Evolutionary conservation across 164 flowering plant genomes (phyloP).

Genomic region (Umbilicus rupestris): DNA sequence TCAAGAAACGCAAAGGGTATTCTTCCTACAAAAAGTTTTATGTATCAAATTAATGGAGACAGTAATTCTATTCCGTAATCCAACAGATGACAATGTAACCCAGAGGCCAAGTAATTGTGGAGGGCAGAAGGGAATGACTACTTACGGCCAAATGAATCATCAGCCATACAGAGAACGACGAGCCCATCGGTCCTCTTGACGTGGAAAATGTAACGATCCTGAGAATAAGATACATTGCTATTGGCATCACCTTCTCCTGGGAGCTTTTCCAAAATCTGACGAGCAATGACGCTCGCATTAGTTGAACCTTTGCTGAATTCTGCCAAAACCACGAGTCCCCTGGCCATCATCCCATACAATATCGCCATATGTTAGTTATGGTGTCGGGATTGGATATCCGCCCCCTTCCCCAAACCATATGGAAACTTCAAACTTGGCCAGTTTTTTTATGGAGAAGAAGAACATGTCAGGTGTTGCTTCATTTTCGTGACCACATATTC

Average conservation of each 20-base stretch:
- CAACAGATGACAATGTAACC: too few relatives aligned
- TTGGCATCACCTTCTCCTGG: slow-evolving; percentile 43
- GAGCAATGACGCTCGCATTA: slow-evolving; percentile 56
- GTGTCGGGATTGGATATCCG: neutral
- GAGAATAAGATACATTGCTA: slow-evolving; percentile 60
- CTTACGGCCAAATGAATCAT: slow-evolving; percentile 58
- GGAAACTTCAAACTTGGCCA: neutral
- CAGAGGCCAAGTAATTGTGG: neutral
- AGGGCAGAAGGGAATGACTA: neutral
- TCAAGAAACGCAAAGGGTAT: slow-evolving; percentile 90
- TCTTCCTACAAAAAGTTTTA: slow-evolving; percentile 58
- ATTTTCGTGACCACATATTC: slow-evolving; percentile 16
- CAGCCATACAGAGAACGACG: slow-evolving; percentile 85
- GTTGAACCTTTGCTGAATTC: slow-evolving; percentile 54
- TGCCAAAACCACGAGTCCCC: slow-evolving; percentile 70
- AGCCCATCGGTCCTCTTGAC: slow-evolving; percentile 80
- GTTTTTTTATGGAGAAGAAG: neutral
- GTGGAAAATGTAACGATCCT: slow-evolving; percentile 78
- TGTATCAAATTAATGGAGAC: neutral
- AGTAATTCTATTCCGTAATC: neutral
- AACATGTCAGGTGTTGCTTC: neutral
- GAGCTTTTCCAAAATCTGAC: slow-evolving; percentile 64
- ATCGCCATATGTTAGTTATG: slow-evolving; percentile 42
- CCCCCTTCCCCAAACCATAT: slow-evolving; percentile 1
- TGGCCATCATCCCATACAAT: slow-evolving; percentile 61